A percentile compares a stretch with the other conserved stretches of the same genome.
These are phyloP conservation scores for Papiliotrema laurentii DNA, from an alignment of 1,284 basidiomycete species.

Conservation along the genomic window DNA sequence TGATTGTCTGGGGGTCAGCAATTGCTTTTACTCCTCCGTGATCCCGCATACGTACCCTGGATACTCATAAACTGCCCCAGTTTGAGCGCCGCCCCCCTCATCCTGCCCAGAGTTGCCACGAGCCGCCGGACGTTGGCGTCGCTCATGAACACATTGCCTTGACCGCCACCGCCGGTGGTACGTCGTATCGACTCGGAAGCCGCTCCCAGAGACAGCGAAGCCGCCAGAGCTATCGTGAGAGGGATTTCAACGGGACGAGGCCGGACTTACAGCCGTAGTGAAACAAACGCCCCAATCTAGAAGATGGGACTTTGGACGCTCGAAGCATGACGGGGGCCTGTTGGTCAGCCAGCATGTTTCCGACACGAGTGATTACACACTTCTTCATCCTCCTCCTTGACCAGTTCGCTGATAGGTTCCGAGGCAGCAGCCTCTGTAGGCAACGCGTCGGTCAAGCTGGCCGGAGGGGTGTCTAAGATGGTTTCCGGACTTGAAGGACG, in stretches of 20 bases:
- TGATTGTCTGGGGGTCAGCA: slow-evolving; percentile 62
- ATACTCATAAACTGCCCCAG: slow-evolving; percentile 97
- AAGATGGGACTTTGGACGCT: slow-evolving; percentile 66
- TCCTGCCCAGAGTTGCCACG: slow-evolving; percentile 85
- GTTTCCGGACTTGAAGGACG: not conserved
- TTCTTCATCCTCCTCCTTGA: slow-evolving; percentile 13
- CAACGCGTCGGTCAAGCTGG: too few species aligned
- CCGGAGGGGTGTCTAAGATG: not conserved
- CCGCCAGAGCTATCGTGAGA: slow-evolving; percentile 57
- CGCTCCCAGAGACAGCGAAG: slow-evolving; percentile 49
- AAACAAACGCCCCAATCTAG: slow-evolving; percentile 76
- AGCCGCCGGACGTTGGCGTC: slow-evolving; percentile 85
- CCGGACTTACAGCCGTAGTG: slow-evolving; percentile 83
- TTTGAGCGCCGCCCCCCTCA: slow-evolving; percentile 96
- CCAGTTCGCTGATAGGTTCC: not conserved
- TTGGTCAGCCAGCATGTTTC: not conserved
- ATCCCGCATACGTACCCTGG: slow-evolving; percentile 65
- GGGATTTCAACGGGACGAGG: not conserved
- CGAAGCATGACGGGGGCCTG: slow-evolving; percentile 37
- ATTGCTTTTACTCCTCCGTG: not conserved
- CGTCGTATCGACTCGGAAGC: slow-evolving; percentile 50
- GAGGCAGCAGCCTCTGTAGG: too few species aligned
- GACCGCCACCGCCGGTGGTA: slow-evolving; percentile 31
- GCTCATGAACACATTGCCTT: slow-evolving; percentile 66
- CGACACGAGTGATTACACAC: slow-evolving; percentile 7